Base-by-base conservation (phyloP, 2,329 filamentous ascomycete species). In the Scedosporium minutisporum region DNA sequence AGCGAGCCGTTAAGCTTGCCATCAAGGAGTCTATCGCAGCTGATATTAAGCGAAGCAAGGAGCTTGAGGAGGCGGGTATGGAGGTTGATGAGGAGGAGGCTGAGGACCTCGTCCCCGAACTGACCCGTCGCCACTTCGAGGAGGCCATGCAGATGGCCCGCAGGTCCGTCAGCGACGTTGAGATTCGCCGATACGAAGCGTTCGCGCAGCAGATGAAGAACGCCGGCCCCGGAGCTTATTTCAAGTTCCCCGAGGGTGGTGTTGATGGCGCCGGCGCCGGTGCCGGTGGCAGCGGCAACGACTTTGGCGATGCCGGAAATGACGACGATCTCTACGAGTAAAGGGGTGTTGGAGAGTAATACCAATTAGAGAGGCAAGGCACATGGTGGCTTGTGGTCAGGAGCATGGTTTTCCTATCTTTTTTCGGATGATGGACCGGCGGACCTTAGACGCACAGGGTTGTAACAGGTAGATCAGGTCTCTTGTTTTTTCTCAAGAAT, bases 141-240 rank as follows among this genome's bases (percentile, higher is more conserved):
- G 95, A 99, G 83, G 95, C 95, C 55, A 99, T 99, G 95, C 87
- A 90, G 76, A 88, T 89, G 76, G 95, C 95, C 66, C 89, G 95
- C 76, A 87, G 90, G 74, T 97, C 95, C 29, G 95, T 99, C 69
- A 93, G 86, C 63, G 95, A 99, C 69, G 93, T 97, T 23, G 95
- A 99, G 83, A 96, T 99, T 71, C 90, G 95, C 72, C 89, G 93
- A 65, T 99, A 99, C 79, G 95, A 99, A 83, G 93, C 95, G 4
- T 99, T 99, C 71, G 90, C 93, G 48, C 93, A 97, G 80, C 93
- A 93, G 76, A 96, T 99, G 92, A 99, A 99, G 90, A 96, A 96
- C 75, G 87, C 91, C 64, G 93, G 92, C 60, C 93, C 93, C 46
- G 93, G 93, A 71, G 92, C 91, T 69, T 97, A 95, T 85, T 99